These are phyloP conservation scores for Citrus trifoliata DNA, from an alignment of 345 rosid species.

Conservation along the genomic window DNA sequence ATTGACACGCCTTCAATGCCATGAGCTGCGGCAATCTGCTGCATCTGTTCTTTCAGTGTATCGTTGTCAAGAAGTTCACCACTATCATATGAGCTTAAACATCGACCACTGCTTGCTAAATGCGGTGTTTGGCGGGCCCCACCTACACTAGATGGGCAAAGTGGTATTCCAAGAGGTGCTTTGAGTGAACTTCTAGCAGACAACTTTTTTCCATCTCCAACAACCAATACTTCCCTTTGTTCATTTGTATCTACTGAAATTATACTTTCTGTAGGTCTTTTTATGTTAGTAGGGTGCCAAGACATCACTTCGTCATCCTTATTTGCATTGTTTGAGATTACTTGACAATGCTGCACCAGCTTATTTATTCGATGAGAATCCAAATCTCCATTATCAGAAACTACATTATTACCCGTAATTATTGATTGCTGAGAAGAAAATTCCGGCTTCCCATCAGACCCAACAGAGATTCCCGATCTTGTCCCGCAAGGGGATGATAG, in stretches of 20 bases:
- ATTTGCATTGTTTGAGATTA: conserved; percentile 11
- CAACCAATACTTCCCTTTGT: conserved; percentile 14
- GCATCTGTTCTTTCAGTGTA: conserved; percentile 38
- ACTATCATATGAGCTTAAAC: conserved; percentile 21
- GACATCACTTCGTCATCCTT: conserved; percentile 12
- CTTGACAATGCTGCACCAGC: conserved; percentile 40
- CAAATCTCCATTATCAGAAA: conserved; percentile 21
- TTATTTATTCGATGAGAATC: conserved; percentile 20
- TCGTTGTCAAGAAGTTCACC: conserved; percentile 36
- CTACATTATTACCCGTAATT: conserved; percentile 7
- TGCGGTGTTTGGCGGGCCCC: conserved; percentile 18
- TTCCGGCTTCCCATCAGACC: conserved; percentile 31
- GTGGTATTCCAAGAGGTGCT: conserved; percentile 44
- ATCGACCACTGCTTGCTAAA: conserved; percentile 11
- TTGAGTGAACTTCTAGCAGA: conserved; percentile 22
- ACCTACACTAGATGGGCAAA: conserved; percentile 28
- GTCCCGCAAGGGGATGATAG: conserved; percentile 9
- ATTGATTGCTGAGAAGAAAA: conserved; percentile 15
- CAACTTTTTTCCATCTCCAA: conserved; percentile 16
- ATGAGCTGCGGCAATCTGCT: conserved; percentile 33
- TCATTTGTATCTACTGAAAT: conserved; percentile 21
- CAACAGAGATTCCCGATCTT: conserved; percentile 6
- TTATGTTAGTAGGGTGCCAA: conserved; percentile 9
- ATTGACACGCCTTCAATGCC: conserved; percentile 43
- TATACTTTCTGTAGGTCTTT: conserved; percentile 15